Percentiles rank a stretch among this genome's conserved stretches.
Conservation (phyloP, 225 moss, liverwort and hornwort species). For the Bryum argenteum region DNA sequence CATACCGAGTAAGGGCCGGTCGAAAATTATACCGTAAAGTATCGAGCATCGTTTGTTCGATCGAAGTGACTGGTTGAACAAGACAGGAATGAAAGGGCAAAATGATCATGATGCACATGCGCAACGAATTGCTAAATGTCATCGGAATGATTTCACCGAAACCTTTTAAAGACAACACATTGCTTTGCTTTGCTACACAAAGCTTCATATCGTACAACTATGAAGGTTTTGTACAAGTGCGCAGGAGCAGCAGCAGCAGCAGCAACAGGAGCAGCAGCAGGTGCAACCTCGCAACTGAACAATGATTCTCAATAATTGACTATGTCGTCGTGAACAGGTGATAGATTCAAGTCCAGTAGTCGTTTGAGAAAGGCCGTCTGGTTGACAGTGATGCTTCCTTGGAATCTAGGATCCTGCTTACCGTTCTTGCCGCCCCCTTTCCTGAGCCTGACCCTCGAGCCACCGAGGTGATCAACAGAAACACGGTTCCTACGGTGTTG, state of each 20-base stretch:
- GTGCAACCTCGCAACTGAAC: conserved; percentile 27
- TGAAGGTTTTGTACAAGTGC: conserved; percentile 33
- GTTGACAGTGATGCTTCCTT: conserved; percentile 93
- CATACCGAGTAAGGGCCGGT: conserved; percentile 10
- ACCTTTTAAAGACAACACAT: conserved; percentile 30
- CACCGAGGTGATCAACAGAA: conserved; percentile 91
- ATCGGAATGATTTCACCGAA: conserved; percentile 17
- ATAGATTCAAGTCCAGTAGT: conserved; percentile 59
- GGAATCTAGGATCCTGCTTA: conserved; percentile 65
- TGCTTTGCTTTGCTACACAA: conserved; percentile 34
- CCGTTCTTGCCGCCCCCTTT: conserved; percentile 67
- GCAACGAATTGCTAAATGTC: conserved; percentile 18
- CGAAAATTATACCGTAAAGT: conserved; percentile 5
- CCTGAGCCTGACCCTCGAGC: conserved; percentile 57
- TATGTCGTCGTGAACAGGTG: conserved; percentile 55
- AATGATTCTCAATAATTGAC: conserved; percentile 48
- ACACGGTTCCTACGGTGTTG: conserved; percentile 84
- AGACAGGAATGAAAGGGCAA: conserved; percentile 12
- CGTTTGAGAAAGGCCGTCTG: conserved; percentile 73
- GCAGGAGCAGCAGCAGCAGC: conserved; percentile 24
- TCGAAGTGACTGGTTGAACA: conserved; percentile 3
- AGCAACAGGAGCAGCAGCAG: conserved; percentile 24
- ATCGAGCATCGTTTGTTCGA: conserved; percentile 9
- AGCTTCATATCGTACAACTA: conserved; percentile 44
- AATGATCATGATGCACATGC: conserved; percentile 17